Conservation (phyloP, 2,329 filamentous ascomycete genomes). For the Fusarium sp. region DNA sequence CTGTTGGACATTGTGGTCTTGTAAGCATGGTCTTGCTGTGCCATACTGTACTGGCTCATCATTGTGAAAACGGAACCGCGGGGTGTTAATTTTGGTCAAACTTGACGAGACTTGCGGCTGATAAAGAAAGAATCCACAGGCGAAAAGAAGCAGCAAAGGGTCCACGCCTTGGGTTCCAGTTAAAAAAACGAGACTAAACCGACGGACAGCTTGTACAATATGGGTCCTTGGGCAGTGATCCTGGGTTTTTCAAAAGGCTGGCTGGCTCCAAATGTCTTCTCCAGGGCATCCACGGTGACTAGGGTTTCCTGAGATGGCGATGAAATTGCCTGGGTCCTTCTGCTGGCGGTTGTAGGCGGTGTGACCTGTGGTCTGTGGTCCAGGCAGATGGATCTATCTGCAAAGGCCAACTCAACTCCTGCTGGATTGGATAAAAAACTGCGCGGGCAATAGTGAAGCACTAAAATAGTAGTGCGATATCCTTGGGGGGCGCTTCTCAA, state of each 20-base stretch:
- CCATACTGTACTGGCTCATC: slow-evolving; percentile 57
- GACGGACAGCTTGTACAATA: slow-evolving; percentile 47
- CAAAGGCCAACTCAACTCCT: slow-evolving; percentile 38
- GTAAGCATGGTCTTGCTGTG: slow-evolving; percentile 61
- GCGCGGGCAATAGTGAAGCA: slow-evolving; percentile 44
- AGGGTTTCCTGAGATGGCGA: slow-evolving; percentile 46
- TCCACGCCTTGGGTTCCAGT: slow-evolving; percentile 44
- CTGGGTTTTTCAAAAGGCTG: slow-evolving; percentile 44
- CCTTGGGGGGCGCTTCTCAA: slow-evolving; percentile 40
- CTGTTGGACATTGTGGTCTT: slow-evolving; percentile 59
- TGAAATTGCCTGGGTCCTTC: slow-evolving; percentile 44
- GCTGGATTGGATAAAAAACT: slow-evolving; percentile 41
- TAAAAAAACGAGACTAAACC: slow-evolving; percentile 43
- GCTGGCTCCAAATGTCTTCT: slow-evolving; percentile 43
- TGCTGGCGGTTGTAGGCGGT: slow-evolving; percentile 46
- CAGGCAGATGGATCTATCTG: slow-evolving; percentile 45
- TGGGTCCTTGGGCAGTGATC: slow-evolving; percentile 49
- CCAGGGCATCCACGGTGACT: slow-evolving; percentile 46
- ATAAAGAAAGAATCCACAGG: slow-evolving; percentile 48
- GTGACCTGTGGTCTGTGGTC: slow-evolving; percentile 43
- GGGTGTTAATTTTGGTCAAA: slow-evolving; percentile 39
- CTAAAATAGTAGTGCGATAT: slow-evolving; percentile 43
- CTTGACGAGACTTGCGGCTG: slow-evolving; percentile 46
- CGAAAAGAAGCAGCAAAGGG: slow-evolving; percentile 39
- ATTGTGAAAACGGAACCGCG: slow-evolving; percentile 40